These are phyloP conservation scores for Allantophomopsis cytisporea DNA, from an alignment of 2,329 filamentous ascomycete genomes.

Conservation along the genomic window DNA sequence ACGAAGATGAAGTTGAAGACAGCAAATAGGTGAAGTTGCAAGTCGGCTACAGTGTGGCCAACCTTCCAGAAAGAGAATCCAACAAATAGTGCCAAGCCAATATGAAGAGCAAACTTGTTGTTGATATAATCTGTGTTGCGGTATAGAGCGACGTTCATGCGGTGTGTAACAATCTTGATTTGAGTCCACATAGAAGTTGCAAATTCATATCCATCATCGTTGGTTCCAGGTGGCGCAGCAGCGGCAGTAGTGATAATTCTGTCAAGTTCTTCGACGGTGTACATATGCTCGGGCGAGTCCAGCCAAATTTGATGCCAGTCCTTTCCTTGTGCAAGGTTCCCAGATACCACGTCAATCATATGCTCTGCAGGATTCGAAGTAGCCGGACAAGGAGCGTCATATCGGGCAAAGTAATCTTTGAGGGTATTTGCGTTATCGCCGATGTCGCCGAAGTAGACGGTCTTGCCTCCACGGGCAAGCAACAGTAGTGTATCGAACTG, in stretches of 20 bases:
- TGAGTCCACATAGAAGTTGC: conserved; percentile 54
- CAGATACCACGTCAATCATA: conserved; percentile 26
- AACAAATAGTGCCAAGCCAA: conserved; percentile 40
- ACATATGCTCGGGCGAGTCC: conserved; percentile 41
- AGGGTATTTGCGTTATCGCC: conserved; percentile 41
- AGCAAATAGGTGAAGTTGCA: conserved; percentile 42
- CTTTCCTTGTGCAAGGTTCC: conserved; percentile 26
- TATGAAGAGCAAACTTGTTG: conserved; percentile 35
- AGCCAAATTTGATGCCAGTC: conserved; percentile 65
- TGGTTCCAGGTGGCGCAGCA: conserved; percentile 23
- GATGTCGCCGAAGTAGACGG: conserved; percentile 53
- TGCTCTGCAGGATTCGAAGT: conserved; percentile 36
- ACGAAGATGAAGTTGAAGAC: conserved; percentile 53
- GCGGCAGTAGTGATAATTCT: conserved; percentile 42
- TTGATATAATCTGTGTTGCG: conserved; percentile 42
- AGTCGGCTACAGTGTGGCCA: conserved; percentile 31
- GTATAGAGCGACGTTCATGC: conserved; percentile 46
- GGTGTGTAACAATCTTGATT: conserved; percentile 46
- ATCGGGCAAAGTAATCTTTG: conserved; percentile 50
- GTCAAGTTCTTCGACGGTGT: conserved; percentile 47
- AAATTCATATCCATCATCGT: conserved; percentile 50
- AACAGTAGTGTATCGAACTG: conserved; percentile 46
- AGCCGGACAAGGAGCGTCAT: conserved; percentile 36
- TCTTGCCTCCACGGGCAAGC: conserved; percentile 46
- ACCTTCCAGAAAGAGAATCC: conserved; percentile 50